Evolutionary conservation across 2,329 filamentous ascomycete genomes (phyloP), one percentile per base, ranked within the genome.

Genomic region (Anisogramma anomala): DNA sequence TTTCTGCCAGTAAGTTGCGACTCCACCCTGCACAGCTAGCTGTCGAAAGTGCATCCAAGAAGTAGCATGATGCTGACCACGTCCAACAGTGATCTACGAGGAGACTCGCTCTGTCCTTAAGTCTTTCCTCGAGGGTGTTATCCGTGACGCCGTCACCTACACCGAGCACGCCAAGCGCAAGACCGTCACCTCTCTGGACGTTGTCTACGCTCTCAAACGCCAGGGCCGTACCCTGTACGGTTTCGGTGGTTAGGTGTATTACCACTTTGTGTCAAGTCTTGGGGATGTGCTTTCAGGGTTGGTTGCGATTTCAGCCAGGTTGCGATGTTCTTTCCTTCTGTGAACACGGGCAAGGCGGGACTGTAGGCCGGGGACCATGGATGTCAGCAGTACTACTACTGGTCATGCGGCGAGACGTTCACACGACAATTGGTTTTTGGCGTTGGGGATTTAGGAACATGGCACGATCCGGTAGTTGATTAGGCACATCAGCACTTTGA

Each of bases 131-230:
- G 82, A 85, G 68, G 74, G 78, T 64, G 81, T 86, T 64, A 85
- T 86, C 61, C 76, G 80, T 65, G 80, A 84, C 57, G 79, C 80
- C 49, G 77, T 84, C 67, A 85, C 81, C 61, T 85, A 85, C 72
- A 85, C 81, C 54, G 81, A 85, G 71, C 81, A 85, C 74, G 79
- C 79, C 64, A 84, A 85, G 78, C 75, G 81, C 66, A 81, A 81
- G 73, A 80, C 76, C 23, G 75, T 80, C 60, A 78, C 73, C 36
- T 77, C 74, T 4, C 71, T 78, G 49, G 74, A 79, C 53, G 74
- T 78, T 27, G 74, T 78, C 60, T 76, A 77, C 55, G 71, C 71
- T 43, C 64, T 76, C 50, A 76, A 79, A 70, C 67, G 75, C 58
- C 75, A 79, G 64, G 75, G 75, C 58, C 71, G 70, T 50, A 80